Conservation (phyloP, 768 basidiomycete species). For the Mycena latifolia region DNA sequence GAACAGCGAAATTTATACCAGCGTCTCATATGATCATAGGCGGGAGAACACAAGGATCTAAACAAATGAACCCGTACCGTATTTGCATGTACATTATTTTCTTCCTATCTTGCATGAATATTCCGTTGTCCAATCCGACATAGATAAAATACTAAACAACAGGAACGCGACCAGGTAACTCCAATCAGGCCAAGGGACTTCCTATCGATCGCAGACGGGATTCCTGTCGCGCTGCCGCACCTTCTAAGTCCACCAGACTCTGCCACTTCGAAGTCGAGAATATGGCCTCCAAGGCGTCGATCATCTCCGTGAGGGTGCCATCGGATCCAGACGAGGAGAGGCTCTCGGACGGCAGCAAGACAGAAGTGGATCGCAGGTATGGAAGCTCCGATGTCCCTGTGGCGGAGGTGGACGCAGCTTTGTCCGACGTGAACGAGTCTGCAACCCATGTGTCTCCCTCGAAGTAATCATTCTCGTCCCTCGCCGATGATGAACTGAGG, state of each 20-base stretch:
- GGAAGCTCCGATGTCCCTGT: neutral
- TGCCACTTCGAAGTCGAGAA: constrained; percentile 13
- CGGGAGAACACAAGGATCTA: too few species aligned
- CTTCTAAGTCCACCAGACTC: constrained; percentile 10
- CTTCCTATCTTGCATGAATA: too few species aligned
- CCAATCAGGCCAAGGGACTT: too few species aligned
- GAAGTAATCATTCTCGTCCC: neutral
- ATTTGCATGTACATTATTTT: too few species aligned
- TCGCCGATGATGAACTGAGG: constrained; percentile 11
- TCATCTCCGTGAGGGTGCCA: constrained; percentile 2
- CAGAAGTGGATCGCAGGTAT: neutral
- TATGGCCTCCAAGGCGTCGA: constrained; percentile 9
- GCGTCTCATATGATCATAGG: too few species aligned
- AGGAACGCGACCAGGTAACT: too few species aligned
- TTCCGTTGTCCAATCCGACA: too few species aligned
- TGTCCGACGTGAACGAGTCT: neutral
- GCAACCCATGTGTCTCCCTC: constrained; percentile 3
- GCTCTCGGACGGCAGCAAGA: neutral
- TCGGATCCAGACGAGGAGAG: neutral
- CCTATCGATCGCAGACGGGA: neutral
- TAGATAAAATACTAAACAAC: too few species aligned
- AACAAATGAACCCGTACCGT: too few species aligned
- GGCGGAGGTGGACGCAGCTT: too few species aligned
- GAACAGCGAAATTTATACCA: too few species aligned
- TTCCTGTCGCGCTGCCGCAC: constrained; percentile 11